These are phyloP conservation scores for Kernera saxatilis DNA, from an alignment of 345 rosid genomes.

Conservation along the genomic window DNA sequence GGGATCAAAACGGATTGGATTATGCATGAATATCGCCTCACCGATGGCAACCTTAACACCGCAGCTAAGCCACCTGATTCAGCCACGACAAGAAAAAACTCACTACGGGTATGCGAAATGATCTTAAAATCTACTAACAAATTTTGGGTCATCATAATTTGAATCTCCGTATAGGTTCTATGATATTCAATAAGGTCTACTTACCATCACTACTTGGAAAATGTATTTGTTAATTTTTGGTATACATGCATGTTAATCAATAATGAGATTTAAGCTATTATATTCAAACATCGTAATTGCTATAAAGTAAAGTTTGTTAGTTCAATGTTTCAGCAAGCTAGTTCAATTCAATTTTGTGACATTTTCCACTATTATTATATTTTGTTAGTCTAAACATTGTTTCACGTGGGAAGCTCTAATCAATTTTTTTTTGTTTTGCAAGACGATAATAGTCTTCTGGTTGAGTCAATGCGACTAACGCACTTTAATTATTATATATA, in stretches of 20 bases:
- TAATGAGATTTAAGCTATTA: background rate
- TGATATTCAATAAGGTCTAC: background rate
- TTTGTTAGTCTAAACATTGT: background rate
- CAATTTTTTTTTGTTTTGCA: no score
- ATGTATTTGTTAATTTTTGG: no score
- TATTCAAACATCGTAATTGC: background rate
- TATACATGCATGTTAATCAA: no score
- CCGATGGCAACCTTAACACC: conserved; percentile 27
- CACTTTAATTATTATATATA: background rate
- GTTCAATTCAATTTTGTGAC: background rate
- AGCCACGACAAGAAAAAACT: conserved; percentile 38
- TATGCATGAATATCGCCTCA: conserved; percentile 70
- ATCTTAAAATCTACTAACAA: background rate
- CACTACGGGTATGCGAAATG: conserved; percentile 44
- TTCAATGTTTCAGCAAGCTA: background rate
- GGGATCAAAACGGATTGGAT: conserved; percentile 69
- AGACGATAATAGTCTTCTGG: background rate
- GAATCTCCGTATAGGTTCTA: background rate
- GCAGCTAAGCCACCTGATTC: conserved; percentile 34
- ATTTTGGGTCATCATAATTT: background rate
- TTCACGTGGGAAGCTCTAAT: background rate
- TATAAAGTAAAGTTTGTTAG: background rate
- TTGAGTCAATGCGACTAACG: background rate
- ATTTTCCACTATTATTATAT: background rate
- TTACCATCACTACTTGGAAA: background rate